Evolutionary conservation across 148 eudicot species (phyloP).

Genomic region (Chenopodium album): DNA sequence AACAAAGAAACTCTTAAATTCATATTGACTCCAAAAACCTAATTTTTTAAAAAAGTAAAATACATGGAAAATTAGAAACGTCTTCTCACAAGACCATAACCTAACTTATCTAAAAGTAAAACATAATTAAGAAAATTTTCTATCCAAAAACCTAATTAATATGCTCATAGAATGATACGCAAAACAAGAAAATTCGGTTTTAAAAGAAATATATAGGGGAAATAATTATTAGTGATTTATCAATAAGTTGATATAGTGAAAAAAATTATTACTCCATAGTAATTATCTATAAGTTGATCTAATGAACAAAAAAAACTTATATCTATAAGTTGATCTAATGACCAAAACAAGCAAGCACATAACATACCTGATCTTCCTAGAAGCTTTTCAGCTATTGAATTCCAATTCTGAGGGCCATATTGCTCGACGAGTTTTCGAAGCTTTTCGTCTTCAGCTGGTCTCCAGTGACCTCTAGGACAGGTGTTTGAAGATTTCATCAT

Average conservation of each 20-base stretch:
- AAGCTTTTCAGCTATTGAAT: slow-evolving; percentile 89
- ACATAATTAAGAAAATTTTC: too few relatives aligned
- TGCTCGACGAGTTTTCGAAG: slow-evolving; percentile 78
- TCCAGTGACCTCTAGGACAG: slow-evolving; percentile 95
- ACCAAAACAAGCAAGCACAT: neutral
- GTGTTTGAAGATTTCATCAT: slow-evolving; percentile 35
- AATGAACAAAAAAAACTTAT: neutral
- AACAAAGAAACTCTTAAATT: neutral
- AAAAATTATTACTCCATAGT: neutral
- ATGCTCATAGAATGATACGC: neutral
- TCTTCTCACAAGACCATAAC: too few relatives aligned
- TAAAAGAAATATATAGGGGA: neutral
- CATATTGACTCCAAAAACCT: neutral
- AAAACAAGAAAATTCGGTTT: neutral
- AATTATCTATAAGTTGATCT: too few relatives aligned
- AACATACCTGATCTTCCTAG: slow-evolving; percentile 88
- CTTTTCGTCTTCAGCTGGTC: slow-evolving; percentile 91
- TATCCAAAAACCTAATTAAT: neutral
- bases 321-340: neutral
- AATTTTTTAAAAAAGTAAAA: too few relatives aligned
- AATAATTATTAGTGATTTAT: neutral
- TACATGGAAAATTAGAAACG: too few relatives aligned
- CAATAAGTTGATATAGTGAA: too few relatives aligned
- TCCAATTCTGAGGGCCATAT: slow-evolving; percentile 94
- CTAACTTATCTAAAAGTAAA: too few relatives aligned